Percentiles rank a stretch among this genome's conserved stretches.
Conservation (phyloP, 306 rosid genomes). For the Sphenostylis stenocarpa region DNA sequence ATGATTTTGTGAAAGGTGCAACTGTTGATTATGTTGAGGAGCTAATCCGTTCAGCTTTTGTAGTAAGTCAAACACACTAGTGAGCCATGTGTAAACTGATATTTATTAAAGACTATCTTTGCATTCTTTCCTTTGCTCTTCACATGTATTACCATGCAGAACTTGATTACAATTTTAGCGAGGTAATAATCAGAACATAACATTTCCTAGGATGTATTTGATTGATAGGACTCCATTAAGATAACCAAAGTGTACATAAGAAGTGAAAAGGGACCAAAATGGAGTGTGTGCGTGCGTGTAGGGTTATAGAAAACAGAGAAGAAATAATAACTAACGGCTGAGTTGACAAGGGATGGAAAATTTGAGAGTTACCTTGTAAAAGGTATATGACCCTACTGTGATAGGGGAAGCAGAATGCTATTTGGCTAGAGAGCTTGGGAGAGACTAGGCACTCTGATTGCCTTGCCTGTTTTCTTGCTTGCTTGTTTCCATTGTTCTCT, state of each 20-base stretch:
- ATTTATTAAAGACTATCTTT: conserved; percentile 15
- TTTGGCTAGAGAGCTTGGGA: not conserved
- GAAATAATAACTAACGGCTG: not conserved
- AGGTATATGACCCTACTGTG: not conserved
- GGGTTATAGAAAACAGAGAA: not conserved
- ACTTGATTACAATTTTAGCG: not conserved
- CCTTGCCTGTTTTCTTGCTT: not conserved
- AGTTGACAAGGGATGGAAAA: not conserved
- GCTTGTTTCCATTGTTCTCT: not conserved
- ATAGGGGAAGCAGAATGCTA: not conserved
- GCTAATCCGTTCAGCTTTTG: conserved; percentile 89
- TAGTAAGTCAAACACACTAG: conserved; percentile 51
- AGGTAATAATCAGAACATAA: not conserved
- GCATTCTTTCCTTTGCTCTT: conserved; percentile 2
- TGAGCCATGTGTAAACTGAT: not conserved
- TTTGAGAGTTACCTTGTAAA: not conserved
- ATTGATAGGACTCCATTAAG: not conserved
- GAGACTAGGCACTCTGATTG: not conserved
- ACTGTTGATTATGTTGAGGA: conserved; percentile 96
- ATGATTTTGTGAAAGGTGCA: conserved; percentile 93
- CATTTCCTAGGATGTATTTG: not conserved
- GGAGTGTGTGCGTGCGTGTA: not conserved
- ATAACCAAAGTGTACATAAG: not conserved
- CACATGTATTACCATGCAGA: not conserved
- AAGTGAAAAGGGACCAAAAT: not conserved